Evolutionary conservation across 805 yeast species (phyloP).

Genomic region (Saccharomycodes ludwigii): DNA sequence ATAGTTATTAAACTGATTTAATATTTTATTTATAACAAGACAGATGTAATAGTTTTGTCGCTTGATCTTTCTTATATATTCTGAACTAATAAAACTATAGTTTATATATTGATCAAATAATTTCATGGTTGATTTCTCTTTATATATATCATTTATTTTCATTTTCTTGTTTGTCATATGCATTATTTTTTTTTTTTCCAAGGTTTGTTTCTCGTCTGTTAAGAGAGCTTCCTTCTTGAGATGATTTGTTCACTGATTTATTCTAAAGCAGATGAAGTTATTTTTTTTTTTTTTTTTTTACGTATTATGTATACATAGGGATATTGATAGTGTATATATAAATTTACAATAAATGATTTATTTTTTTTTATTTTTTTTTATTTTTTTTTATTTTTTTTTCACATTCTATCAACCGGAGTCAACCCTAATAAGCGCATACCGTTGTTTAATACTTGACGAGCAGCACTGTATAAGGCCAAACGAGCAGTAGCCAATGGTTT

Average conservation of each 20-base stretch:
- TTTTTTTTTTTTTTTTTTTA: neutral
- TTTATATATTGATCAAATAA: too few species aligned
- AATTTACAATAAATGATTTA: neutral
- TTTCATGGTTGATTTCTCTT: too few species aligned
- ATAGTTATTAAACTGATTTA: too few species aligned
- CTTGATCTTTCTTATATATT: too few species aligned
- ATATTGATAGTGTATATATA: neutral
- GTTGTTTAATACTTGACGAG: conserved; percentile 77
- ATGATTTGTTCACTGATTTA: neutral
- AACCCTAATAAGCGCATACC: conserved; percentile 86
- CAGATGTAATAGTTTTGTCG: too few species aligned
- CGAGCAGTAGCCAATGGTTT: conserved; percentile 79
- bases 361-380: neutral
- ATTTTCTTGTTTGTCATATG: too few species aligned
- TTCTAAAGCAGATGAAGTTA: neutral
- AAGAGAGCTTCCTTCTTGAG: too few species aligned
- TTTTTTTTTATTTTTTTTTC: conserved; percentile 12
- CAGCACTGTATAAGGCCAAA: conserved; percentile 80
- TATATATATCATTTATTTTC: too few species aligned
- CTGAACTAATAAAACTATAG: too few species aligned
- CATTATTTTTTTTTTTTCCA: too few species aligned
- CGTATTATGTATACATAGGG: neutral
- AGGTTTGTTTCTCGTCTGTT: too few species aligned
- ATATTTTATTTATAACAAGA: too few species aligned
- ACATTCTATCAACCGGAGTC: conserved; percentile 99